These are phyloP conservation scores for Umbilicus rupestris DNA, from an alignment of 164 flowering plant species.

Conservation along the genomic window DNA sequence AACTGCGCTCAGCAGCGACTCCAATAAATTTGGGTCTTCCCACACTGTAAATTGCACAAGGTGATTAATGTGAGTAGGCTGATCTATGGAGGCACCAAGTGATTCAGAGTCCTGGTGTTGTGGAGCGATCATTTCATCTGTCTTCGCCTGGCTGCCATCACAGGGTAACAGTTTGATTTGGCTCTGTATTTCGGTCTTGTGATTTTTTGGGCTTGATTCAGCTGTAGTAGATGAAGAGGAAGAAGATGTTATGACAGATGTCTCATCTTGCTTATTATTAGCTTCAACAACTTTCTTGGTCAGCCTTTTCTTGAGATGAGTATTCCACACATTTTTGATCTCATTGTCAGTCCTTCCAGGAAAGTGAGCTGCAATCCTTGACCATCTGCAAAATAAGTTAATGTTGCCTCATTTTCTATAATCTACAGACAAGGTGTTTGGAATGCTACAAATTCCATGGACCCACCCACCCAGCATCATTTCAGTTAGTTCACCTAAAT, in stretches of 20 bases:
- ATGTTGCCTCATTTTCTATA: too few species aligned
- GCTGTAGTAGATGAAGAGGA: slow-evolving; percentile 20
- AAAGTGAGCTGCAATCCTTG: slow-evolving; percentile 63
- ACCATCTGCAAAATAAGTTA: slow-evolving; percentile 49
- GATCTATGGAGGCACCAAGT: not conserved
- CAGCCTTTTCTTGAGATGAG: slow-evolving; percentile 60
- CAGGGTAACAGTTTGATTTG: not conserved
- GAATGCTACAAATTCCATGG: not conserved
- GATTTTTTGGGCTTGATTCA: slow-evolving; percentile 7
- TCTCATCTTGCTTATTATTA: slow-evolving; percentile 12
- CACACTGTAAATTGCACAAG: not conserved
- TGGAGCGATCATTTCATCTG: not conserved
- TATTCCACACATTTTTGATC: slow-evolving; percentile 82
- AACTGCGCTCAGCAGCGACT: not conserved
- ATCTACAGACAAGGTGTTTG: too few species aligned
- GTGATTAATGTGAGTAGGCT: not conserved
- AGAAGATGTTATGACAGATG: slow-evolving; percentile 13
- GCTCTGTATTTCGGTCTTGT: not conserved
- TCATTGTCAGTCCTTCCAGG: slow-evolving; percentile 91
- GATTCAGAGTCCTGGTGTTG: not conserved
- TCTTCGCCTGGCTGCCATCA: not conserved
- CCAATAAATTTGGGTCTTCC: not conserved
- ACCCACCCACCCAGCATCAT: not conserved
- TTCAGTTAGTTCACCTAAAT: not conserved
- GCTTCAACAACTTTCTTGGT: not conserved